Evolutionary conservation across 2,329 filamentous ascomycete genomes (phyloP).

Genomic region (Polychaeton citri): DNA sequence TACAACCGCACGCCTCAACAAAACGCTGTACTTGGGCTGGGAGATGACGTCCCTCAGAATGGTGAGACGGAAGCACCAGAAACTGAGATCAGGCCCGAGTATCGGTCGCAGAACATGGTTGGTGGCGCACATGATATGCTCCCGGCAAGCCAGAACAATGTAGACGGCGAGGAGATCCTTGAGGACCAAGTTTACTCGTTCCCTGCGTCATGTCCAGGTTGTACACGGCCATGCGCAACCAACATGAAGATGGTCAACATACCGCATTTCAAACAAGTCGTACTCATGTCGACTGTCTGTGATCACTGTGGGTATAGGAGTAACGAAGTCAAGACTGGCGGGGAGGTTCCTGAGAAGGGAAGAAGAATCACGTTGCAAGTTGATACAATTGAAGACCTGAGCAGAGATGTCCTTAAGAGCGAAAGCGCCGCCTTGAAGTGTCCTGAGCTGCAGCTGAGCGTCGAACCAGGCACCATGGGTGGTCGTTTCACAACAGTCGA

Average conservation of each 20-base stretch:
- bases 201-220: constrained; percentile 82
- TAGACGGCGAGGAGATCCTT: constrained; percentile 50
- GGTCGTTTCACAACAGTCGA: constrained; percentile 96
- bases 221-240: constrained; percentile 70
- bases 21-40: constrained; percentile 72
- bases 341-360: constrained; percentile 75
- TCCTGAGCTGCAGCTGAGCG: constrained; percentile 71
- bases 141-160: constrained; percentile 23
- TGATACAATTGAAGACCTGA: constrained; percentile 57
- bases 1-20: constrained; percentile 74
- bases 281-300: constrained; percentile 89
- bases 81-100: constrained; percentile 42
- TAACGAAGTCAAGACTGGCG: constrained; percentile 96
- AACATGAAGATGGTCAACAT: constrained; percentile 99
- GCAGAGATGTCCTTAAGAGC: constrained; percentile 88
- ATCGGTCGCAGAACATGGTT: constrained; percentile 27
- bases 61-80: constrained; percentile 38
- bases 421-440: constrained; percentile 82
- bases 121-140: constrained; percentile 5
- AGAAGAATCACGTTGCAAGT: constrained; percentile 71
- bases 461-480: constrained; percentile 87
- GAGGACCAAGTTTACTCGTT: constrained; percentile 90
- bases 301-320: constrained; percentile 79
- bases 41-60: constrained; percentile 26
- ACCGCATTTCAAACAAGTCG: constrained; percentile 93